A percentile compares a stretch with the other conserved stretches of the same genome.
Evolutionary conservation across 1,284 basidiomycete genomes (phyloP).

Genomic region (Coniferiporia weirii): DNA sequence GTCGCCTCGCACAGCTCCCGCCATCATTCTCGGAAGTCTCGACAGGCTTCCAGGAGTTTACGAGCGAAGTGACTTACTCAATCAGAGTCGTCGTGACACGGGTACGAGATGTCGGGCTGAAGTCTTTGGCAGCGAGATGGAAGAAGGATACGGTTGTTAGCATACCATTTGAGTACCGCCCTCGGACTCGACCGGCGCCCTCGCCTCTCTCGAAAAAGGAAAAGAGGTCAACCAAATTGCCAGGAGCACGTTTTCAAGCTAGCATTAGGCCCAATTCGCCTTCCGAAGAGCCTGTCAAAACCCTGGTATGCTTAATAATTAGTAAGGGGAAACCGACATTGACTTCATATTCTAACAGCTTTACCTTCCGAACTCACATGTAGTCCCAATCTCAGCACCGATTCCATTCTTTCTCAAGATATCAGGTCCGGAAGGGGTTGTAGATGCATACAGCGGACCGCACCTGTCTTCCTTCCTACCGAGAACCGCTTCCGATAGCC

Average conservation of each 20-base stretch:
- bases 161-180: conserved; percentile 13
- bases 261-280: conserved; percentile 4
- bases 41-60: conserved; percentile 7
- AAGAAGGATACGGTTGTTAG: conserved; percentile 5
- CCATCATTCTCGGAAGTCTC: conserved; percentile 13
- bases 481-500: neutral
- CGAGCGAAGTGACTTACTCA: conserved; percentile 9
- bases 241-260: conserved; percentile 8
- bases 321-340: neutral
- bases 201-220: conserved; percentile 7
- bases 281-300: conserved; percentile 5
- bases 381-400: conserved; percentile 1
- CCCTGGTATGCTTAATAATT: conserved; percentile 4
- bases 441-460: conserved; percentile 2
- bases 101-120: conserved; percentile 4
- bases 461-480: conserved; percentile 16
- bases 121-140: conserved; percentile 6
- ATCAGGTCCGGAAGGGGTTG: conserved; percentile 4
- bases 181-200: conserved; percentile 1
- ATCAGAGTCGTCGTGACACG: conserved; percentile 10
- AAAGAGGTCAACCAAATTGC: neutral
- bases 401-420: conserved; percentile 17
- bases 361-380: conserved; percentile 17
- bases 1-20: conserved; percentile 8
- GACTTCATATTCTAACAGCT: conserved; percentile 1